Base-by-base conservation (phyloP, 805 yeast species). In the Yarrowia divulgata region DNA sequence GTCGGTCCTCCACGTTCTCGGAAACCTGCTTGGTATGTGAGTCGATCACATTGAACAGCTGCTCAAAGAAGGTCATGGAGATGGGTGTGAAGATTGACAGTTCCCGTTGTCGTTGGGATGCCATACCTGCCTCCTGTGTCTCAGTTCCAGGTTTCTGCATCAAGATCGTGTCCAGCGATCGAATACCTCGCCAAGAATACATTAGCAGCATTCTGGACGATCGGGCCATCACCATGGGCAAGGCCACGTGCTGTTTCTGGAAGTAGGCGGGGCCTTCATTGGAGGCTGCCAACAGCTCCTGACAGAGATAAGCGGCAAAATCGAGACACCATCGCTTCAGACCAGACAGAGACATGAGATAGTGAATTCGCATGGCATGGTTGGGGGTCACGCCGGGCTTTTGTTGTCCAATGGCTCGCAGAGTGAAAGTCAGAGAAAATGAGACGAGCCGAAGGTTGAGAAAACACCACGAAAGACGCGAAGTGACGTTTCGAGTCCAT, bases 291-390 rank as follows among this genome's bases (percentile, higher is more conserved):
- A 75, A 77, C 69, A 80, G 83, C 72, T 94, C 97, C 77, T 93
- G 97, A 68, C 88, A 85, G 49, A 91, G 76, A 71, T 85, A 87
- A 0, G 89, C 86, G 68, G 91, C 82, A 71, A 91, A 85, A 75
- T 93, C 97, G 40, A 91, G 84, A 72, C 91, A 85, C 97, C 98
- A 94, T 73, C 91, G 86, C 9, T 90, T 86, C 48, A 90, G 85
- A 0, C 98, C 98, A n/a, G 91, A 78, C 73, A 81, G 73, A 4
- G 75, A 69, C 57, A 40, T 40, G 46, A 63, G 57, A 16, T 63
- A 49, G 8, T 72, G 67, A 34, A 76, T 62, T 64, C 77, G 77
- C 62, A 69, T 73, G 62, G 77, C 74, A 29, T 73, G 71, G 71
- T 87, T 90, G 45, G 83, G 82, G 1, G 81, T 75, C 6, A 84